These are phyloP conservation scores for Trichosanthes truncata DNA, from an alignment of 306 rosid genomes.

Conservation along the genomic window DNA sequence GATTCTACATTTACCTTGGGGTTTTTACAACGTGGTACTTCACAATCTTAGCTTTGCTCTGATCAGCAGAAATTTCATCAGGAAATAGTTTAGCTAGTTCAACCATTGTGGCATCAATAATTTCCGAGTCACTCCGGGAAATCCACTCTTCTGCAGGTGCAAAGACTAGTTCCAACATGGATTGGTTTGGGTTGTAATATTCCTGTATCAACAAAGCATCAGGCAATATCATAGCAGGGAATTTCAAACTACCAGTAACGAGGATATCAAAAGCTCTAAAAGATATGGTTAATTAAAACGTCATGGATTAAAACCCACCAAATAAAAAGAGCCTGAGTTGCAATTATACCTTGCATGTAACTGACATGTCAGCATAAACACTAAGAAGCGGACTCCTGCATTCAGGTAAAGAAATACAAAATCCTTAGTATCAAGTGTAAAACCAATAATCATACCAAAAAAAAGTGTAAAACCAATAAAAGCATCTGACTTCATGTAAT, in stretches of 20 bases:
- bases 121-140: conserved; percentile 71
- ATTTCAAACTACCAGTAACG: background rate
- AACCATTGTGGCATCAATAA: conserved; percentile 82
- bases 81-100: conserved; percentile 96
- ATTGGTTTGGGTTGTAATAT: conserved; percentile 78
- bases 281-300: background rate
- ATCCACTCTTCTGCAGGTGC: conserved; percentile 99
- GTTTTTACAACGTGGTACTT: conserved; percentile 94
- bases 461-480: background rate
- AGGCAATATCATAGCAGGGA: background rate
- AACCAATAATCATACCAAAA: too few species aligned
- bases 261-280: background rate
- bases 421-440: background rate
- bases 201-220: conserved; percentile 35
- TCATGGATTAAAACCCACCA: background rate
- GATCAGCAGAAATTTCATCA: conserved; percentile 84
- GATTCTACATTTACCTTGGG: conserved; percentile 56
- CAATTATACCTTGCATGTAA: conserved; percentile 74
- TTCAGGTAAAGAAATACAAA: background rate
- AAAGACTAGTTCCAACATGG: conserved; percentile 96
- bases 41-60: conserved; percentile 86
- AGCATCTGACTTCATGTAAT: background rate
- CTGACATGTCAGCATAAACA: conserved; percentile 96
- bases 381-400: conserved; percentile 95
- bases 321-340: background rate